Evolutionary conservation across 1,284 basidiomycete species (phyloP).

Genomic region (Afroboletus lepidellus): DNA sequence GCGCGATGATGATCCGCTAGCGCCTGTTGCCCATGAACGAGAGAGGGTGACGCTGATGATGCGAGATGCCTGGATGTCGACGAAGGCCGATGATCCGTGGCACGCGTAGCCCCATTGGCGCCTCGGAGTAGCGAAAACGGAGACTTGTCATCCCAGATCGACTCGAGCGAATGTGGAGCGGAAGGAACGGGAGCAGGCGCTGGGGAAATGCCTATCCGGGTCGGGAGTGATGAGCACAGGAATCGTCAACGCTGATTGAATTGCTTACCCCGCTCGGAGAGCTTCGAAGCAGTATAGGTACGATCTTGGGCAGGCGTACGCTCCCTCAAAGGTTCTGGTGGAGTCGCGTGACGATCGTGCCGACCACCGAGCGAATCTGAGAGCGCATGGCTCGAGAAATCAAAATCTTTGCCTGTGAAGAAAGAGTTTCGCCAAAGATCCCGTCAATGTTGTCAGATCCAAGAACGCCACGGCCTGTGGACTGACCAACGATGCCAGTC

Average conservation of each 20-base stretch:
- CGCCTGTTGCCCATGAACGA: slow-evolving; percentile 22
- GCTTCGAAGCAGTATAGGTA: slow-evolving; percentile 12
- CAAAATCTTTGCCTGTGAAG: slow-evolving; percentile 83
- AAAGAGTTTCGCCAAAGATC: slow-evolving; percentile 1
- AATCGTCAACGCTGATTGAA: slow-evolving; percentile 7
- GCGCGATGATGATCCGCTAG: slow-evolving; percentile 26
- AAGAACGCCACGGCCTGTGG: slow-evolving; percentile 43
- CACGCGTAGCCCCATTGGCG: slow-evolving; percentile 46
- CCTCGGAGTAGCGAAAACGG: slow-evolving; percentile 67
- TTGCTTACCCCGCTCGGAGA: slow-evolving; percentile 32
- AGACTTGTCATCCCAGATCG: slow-evolving; percentile 78
- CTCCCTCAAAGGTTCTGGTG: slow-evolving; percentile 26
- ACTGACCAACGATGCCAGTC: slow-evolving; percentile 68
- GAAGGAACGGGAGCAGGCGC: slow-evolving; percentile 28
- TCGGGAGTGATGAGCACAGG: slow-evolving; percentile 14
- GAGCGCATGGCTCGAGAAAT: slow-evolving; percentile 65
- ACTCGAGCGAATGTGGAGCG: slow-evolving; percentile 54
- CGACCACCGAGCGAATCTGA: slow-evolving; percentile 21
- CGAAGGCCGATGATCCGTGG: slow-evolving; percentile 31
- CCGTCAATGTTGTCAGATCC: slow-evolving; percentile 21
- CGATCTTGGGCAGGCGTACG: slow-evolving; percentile 33
- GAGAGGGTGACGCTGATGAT: slow-evolving; percentile 21
- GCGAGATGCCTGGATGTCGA: slow-evolving; percentile 24
- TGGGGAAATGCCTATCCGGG: slow-evolving; percentile 34
- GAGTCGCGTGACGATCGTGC: slow-evolving; percentile 20